Percentiles rank a stretch among this genome's conserved stretches.
These are phyloP conservation scores for Athelia psychrophila DNA, from an alignment of 1,284 basidiomycete species.

Conservation along the genomic window DNA sequence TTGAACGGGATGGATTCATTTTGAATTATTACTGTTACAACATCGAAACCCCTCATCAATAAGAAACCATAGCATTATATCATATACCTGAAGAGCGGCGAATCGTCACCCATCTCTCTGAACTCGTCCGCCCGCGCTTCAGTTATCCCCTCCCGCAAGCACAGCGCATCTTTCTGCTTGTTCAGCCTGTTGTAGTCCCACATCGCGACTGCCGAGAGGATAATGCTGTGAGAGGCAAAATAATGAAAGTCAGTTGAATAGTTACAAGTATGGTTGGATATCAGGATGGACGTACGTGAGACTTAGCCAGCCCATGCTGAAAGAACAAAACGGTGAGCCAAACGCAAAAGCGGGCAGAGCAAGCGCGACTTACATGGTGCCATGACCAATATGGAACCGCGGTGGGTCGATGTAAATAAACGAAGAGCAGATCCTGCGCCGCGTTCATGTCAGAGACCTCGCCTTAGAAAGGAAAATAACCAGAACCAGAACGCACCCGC, in stretches of 20 bases:
- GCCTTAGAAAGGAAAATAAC: not conserved
- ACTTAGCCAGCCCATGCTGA: not conserved
- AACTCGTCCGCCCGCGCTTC: slow-evolving; percentile 32
- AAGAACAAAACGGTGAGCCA: not conserved
- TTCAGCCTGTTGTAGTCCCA: slow-evolving; percentile 40
- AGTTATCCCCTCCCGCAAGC: slow-evolving; percentile 34
- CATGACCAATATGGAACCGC: not conserved
- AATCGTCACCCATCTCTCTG: slow-evolving; percentile 40
- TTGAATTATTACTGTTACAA: too few relatives aligned
- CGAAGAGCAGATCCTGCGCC: not conserved
- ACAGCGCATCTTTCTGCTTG: slow-evolving; percentile 37
- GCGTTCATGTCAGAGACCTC: not conserved
- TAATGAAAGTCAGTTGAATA: not conserved
- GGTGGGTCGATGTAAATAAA: not conserved
- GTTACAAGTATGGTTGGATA: too few relatives aligned
- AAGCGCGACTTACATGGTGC: not conserved
- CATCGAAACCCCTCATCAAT: too few relatives aligned
- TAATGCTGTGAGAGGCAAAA: not conserved
- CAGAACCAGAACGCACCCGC: slow-evolving; percentile 37
- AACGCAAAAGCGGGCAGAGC: not conserved
- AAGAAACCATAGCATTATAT: too few relatives aligned
- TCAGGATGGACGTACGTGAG: not conserved
- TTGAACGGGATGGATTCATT: too few relatives aligned
- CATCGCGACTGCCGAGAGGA: slow-evolving; percentile 26
- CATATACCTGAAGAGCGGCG: slow-evolving; percentile 44